Evolutionary conservation across 495 filamentous ascomycete species (phyloP).

Genomic region (Jackrogersella minutella): DNA sequence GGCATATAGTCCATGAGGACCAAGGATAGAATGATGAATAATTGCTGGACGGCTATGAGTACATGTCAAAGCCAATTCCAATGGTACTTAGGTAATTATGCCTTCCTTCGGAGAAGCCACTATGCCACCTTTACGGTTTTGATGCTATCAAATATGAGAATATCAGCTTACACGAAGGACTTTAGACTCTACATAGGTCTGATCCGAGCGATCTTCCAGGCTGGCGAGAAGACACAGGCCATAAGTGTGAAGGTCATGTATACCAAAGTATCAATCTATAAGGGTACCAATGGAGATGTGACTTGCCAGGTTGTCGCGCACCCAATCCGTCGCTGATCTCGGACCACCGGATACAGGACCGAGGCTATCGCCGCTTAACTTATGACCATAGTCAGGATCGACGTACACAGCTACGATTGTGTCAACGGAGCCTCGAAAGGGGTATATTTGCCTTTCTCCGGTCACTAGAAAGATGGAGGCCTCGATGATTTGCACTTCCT

Average conservation of each 20-base stretch:
- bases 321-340: constrained; percentile 48
- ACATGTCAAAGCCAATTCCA: constrained; percentile 68
- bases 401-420: constrained; percentile 49
- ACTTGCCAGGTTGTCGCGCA: constrained; percentile 44
- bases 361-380: constrained; percentile 52
- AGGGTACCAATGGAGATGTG: constrained; percentile 56
- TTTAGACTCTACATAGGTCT: constrained; percentile 58
- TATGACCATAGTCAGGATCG: constrained; percentile 50
- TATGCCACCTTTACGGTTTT: constrained; percentile 62
- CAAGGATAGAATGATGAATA: constrained; percentile 65
- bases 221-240: constrained; percentile 65
- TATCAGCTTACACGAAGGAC: constrained; percentile 70
- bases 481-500: constrained; percentile 49
- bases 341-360: constrained; percentile 46
- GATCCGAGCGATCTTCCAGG: constrained; percentile 56
- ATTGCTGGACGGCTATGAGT: no score
- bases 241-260: constrained; percentile 74
- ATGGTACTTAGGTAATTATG: no score
- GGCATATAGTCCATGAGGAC: constrained; percentile 59
- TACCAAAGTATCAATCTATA: constrained; percentile 70
- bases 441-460: not conserved
- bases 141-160: constrained; percentile 69
- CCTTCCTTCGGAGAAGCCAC: constrained; percentile 54
- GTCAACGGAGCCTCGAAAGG: not conserved
- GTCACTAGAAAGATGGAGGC: constrained; percentile 48